phyloP scores from a whole-genome alignment of 2,329 filamentous ascomycete species.

The Volutella citrinella region DNA sequence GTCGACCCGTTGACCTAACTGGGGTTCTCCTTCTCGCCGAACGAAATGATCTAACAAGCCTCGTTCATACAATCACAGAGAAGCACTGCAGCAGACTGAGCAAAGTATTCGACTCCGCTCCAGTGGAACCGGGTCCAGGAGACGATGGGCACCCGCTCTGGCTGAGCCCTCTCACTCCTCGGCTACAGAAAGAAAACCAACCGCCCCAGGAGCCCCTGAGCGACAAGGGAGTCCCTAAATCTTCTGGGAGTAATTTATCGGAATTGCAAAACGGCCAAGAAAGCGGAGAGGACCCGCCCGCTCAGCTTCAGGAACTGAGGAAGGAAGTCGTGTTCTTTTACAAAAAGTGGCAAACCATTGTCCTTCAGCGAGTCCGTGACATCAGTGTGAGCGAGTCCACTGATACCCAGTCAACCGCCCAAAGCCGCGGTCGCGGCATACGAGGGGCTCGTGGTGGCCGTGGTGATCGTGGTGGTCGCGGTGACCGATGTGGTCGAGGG shows the following conservation, averaged over 20 bases:
- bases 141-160: slow-evolving; percentile 33
- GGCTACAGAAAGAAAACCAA: slow-evolving; percentile 25
- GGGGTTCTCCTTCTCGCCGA: slow-evolving; percentile 46
- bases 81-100: slow-evolving; percentile 51
- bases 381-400: slow-evolving; percentile 51
- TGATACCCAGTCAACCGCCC: slow-evolving; percentile 19
- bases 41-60: slow-evolving; percentile 48
- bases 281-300: slow-evolving; percentile 12
- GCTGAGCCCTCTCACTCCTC: slow-evolving; percentile 33
- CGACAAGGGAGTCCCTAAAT: too few relatives aligned
- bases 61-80: slow-evolving; percentile 52
- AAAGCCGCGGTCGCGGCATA: slow-evolving; percentile 35
- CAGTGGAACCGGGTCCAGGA: slow-evolving; percentile 28
- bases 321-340: slow-evolving; percentile 69
- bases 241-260: too few relatives aligned
- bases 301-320: slow-evolving; percentile 62
- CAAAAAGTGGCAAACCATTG: slow-evolving; percentile 72
- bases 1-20: slow-evolving; percentile 50
- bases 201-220: slow-evolving; percentile 2
- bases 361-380: slow-evolving; percentile 69
- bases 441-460: slow-evolving; percentile 23
- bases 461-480: slow-evolving; percentile 29
- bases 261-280: too few relatives aligned
- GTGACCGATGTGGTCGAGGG: slow-evolving; percentile 32
- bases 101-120: slow-evolving; percentile 49